Percentiles rank a stretch among this genome's conserved stretches.
phyloP scores from a whole-genome alignment of 1,284 basidiomycete genomes.

The Gymnopus androsaceus region DNA sequence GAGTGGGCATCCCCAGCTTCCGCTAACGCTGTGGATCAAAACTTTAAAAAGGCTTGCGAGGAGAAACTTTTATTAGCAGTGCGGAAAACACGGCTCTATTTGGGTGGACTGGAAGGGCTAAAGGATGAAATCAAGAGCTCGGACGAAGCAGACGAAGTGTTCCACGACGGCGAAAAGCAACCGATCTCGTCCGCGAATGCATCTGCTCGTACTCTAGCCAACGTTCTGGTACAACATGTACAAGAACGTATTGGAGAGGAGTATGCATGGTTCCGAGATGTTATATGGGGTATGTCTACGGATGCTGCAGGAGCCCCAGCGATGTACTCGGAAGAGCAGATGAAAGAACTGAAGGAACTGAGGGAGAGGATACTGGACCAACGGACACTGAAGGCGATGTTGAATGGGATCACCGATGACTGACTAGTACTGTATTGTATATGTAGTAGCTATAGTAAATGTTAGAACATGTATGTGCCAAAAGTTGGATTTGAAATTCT shows the following conservation, averaged over 20 bases:
- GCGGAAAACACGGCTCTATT: constrained; percentile 10
- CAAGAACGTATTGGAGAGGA: constrained; percentile 15
- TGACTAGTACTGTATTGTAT: not conserved
- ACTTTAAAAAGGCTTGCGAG: constrained; percentile 10
- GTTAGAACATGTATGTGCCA: not conserved
- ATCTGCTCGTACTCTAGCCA: constrained; percentile 4
- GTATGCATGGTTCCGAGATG: constrained; percentile 14
- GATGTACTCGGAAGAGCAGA: constrained; percentile 6
- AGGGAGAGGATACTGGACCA: constrained; percentile 10
- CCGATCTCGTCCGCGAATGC: not conserved
- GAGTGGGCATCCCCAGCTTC: constrained; percentile 7
- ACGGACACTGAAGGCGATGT: constrained; percentile 3
- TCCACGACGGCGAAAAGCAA: not conserved
- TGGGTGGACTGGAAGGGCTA: not conserved
- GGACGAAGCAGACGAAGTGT: not conserved
- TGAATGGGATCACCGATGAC: constrained; percentile 4
- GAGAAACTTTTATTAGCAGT: constrained; percentile 1
- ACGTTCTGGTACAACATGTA: constrained; percentile 10
- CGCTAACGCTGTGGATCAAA: constrained; percentile 4
- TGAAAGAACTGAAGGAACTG: constrained; percentile 9
- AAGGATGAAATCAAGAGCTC: not conserved
- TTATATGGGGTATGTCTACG: constrained; percentile 7
- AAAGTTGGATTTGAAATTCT: not conserved
- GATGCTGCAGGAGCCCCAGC: not conserved
- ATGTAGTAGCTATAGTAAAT: too few species aligned